phyloP scores from a whole-genome alignment of 192 early-diverging fungal genomes.

The Dissophora ornata region DNA sequence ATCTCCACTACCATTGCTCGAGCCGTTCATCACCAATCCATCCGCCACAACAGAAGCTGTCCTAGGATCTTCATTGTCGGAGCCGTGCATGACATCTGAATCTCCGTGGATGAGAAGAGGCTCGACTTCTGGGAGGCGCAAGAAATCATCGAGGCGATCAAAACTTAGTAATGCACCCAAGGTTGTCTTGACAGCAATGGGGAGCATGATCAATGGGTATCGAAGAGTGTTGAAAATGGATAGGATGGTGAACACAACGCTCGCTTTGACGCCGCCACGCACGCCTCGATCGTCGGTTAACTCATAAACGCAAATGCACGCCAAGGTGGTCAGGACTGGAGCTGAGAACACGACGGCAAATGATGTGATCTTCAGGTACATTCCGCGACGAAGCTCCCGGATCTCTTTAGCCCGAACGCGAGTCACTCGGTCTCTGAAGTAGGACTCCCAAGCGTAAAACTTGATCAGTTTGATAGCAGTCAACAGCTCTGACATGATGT shows the following conservation, averaged over 20 bases:
- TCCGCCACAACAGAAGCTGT: slow-evolving; percentile 23
- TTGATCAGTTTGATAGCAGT: slow-evolving; percentile 84
- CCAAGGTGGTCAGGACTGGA: slow-evolving; percentile 62
- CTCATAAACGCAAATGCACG: slow-evolving; percentile 53
- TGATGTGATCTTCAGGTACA: slow-evolving; percentile 67
- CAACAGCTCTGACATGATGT: slow-evolving; percentile 78
- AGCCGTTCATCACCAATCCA: slow-evolving; percentile 49
- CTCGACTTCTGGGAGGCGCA: slow-evolving; percentile 71
- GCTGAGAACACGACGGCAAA: slow-evolving; percentile 74
- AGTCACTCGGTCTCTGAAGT: slow-evolving; percentile 70
- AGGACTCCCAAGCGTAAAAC: slow-evolving; percentile 80
- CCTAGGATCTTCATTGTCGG: slow-evolving; percentile 5
- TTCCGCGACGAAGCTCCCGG: slow-evolving; percentile 55
- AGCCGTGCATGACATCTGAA: slow-evolving; percentile 34
- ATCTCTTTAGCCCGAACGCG: slow-evolving; percentile 70
- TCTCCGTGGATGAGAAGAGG: slow-evolving; percentile 25
- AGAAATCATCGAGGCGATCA: slow-evolving; percentile 67
- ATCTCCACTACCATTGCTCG: slow-evolving; percentile 30
- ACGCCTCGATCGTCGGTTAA: slow-evolving; percentile 54
- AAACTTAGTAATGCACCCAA: slow-evolving; percentile 68
- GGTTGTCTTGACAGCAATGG: slow-evolving; percentile 68
- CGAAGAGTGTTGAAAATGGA: slow-evolving; percentile 78
- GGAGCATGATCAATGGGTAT: slow-evolving; percentile 76
- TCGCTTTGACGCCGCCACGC: slow-evolving; percentile 55
- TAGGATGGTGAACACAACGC: slow-evolving; percentile 69